These are phyloP conservation scores for Metschnikowia baotianmanensis DNA, from an alignment of 805 yeast species.

Conservation along the genomic window DNA sequence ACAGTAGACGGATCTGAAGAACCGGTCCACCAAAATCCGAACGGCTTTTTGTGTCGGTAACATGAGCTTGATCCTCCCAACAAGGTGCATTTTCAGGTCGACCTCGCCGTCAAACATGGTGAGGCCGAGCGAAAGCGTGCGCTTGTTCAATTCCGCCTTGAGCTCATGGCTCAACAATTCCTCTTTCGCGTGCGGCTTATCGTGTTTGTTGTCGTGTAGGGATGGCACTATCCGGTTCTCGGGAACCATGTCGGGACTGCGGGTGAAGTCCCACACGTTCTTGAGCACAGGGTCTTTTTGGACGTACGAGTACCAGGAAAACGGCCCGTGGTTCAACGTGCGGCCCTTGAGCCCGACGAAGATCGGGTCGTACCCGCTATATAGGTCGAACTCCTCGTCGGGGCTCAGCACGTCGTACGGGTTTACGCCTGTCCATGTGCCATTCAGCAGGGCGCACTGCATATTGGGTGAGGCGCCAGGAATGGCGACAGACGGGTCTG, in stretches of 20 bases:
- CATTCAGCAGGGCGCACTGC: no score
- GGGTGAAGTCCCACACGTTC: constrained; percentile 11
- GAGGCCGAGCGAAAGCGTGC: constrained; percentile 34
- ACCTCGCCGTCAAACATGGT: constrained; percentile 32
- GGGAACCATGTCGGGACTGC: background rate
- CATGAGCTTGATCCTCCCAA: constrained; percentile 18
- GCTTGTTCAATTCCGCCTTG: constrained; percentile 24
- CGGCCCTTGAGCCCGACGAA: constrained; percentile 36
- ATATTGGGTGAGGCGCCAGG: no score
- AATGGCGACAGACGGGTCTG: no score
- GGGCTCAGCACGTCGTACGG: constrained; percentile 9
- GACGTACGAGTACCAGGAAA: constrained; percentile 47
- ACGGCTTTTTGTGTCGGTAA: constrained; percentile 19
- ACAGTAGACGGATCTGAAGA: constrained; percentile 20
- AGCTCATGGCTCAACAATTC: constrained; percentile 2
- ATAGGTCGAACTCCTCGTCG: constrained; percentile 41
- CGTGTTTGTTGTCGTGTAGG: constrained; percentile 7
- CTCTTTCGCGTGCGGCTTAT: constrained; percentile 9
- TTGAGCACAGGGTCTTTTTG: constrained; percentile 41
- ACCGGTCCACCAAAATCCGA: constrained; percentile 18
- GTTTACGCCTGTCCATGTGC: constrained; percentile 6
- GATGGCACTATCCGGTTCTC: background rate
- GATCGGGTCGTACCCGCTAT: constrained; percentile 43
- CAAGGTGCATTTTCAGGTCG: constrained; percentile 24
- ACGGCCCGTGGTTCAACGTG: constrained; percentile 50